phyloP scores from a whole-genome alignment of 805 yeast species.

The Torulaspora delbrueckii region DNA sequence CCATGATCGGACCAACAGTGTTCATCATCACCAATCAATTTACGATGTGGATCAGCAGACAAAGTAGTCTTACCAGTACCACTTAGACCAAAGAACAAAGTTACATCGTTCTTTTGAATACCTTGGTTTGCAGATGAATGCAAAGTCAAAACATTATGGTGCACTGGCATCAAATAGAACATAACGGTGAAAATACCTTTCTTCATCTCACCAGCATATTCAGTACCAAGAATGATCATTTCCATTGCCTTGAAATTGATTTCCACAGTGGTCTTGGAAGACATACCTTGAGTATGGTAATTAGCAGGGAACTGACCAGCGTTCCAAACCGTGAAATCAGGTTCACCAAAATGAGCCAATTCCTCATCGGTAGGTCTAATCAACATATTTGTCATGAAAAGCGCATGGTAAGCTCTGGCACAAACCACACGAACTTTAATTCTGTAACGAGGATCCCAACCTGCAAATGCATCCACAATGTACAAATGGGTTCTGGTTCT shows the following conservation, averaged over 20 bases:
- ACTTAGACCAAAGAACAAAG: conserved; percentile 91
- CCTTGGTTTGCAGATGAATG: conserved; percentile 97
- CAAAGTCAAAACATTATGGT: conserved; percentile 82
- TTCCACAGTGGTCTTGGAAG: conserved; percentile 91
- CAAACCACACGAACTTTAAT: conserved; percentile 92
- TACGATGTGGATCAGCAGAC: conserved; percentile 92
- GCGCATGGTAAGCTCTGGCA: conserved; percentile 97
- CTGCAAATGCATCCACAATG: conserved; percentile 95
- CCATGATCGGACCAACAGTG: conserved; percentile 99
- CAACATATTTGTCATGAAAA: conserved; percentile 97
- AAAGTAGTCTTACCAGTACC: conserved; percentile 98
- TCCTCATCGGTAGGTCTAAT: conserved; percentile 92
- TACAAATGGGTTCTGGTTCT: conserved; percentile 92
- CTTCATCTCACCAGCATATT: conserved; percentile 99
- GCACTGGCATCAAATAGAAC: conserved; percentile 98
- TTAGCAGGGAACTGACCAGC: conserved; percentile 99
- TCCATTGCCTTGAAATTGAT: conserved; percentile 97
- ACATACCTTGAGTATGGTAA: conserved; percentile 94
- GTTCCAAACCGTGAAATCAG: conserved; percentile 96
- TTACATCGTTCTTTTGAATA: conserved; percentile 70
- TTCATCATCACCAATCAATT: conserved; percentile 96
- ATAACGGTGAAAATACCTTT: conserved; percentile 98
- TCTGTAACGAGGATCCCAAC: conserved; percentile 98
- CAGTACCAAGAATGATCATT: conserved; percentile 97
- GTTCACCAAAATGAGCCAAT: conserved; percentile 85